Base-by-base conservation (phyloP, 768 basidiomycete species). In the Neoboletus subvelutipes region DNA sequence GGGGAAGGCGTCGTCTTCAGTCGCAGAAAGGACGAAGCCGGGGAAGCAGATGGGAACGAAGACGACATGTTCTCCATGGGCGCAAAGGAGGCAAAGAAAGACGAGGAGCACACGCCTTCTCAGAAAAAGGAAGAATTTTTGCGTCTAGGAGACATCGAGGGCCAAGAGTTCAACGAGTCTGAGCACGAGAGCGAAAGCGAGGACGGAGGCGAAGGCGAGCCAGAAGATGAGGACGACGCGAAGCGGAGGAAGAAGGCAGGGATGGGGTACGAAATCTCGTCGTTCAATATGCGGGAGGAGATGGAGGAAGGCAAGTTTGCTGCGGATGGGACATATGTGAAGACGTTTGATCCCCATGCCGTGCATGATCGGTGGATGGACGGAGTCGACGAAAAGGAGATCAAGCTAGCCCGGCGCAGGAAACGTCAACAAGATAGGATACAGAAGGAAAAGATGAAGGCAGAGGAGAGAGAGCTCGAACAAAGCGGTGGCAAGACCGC, bases 221-320 rank as follows among this genome's bases (percentile, higher is more conserved):
- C 76, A 7, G 77, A 76, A 59, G 83, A 94, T 67, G 89, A 94
- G 66, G 89, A 94, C 68, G 89, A 90, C 50, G 84, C 80, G n/a
- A 81, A 82, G 65, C 82, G 86, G 64, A 75, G 80, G 68, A 85
- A 82, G 76, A 92, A 91, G 71, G 84, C 79, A 39, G 89, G 88
- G 13, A 98, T 99, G 96, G 97, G 96, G 2, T 96, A 77, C 73
- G 90, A 95, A 68, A 64, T 99, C 11, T 94, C 91, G 4, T 90
- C 92, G 28, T 99, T 99, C 84, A 96, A 99, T 72, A 98, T 99
- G 96, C 88, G 94, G 61, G 89, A 92, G 65, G 97, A 99, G 80
- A 95, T 98, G 89, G 88, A 93, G 67, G 96, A 98, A 74, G 97
- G 97, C 39, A 92, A 94, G 69, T 98, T 99, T 77, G 87, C 92